Evolutionary conservation across 345 rosid species (phyloP).

Genomic region (Triadica sebifera): DNA sequence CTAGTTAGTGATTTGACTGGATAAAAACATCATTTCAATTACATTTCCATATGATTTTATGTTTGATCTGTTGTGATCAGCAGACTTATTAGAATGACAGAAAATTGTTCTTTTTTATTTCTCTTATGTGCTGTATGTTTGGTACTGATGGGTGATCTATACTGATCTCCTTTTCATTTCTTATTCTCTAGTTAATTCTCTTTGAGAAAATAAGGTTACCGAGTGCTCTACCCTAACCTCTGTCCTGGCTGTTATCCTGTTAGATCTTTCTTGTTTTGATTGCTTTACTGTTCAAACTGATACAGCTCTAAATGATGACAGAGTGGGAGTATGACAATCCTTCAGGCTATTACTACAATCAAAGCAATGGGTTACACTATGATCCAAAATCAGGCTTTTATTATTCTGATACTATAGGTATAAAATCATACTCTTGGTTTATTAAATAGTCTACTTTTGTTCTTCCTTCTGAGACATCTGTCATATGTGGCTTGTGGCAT

Average conservation of each 20-base stretch:
- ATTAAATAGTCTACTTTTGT: constrained; percentile 4
- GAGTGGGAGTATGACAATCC: constrained; percentile 69
- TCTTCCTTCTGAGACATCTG: background rate
- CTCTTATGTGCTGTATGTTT: background rate
- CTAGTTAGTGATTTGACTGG: background rate
- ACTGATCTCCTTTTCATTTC: constrained; percentile 6
- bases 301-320: constrained; percentile 44
- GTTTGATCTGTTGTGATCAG: constrained; percentile 7
- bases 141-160: constrained; percentile 14
- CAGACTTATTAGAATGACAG: constrained; percentile 1
- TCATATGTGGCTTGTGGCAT: constrained; percentile 5
- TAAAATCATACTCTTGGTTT: background rate
- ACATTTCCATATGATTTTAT: constrained; percentile 6
- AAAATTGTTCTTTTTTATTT: constrained; percentile 21
- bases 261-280: constrained; percentile 23
- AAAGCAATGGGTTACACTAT: constrained; percentile 52
- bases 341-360: constrained; percentile 68
- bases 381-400: constrained; percentile 89
- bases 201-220: background rate
- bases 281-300: constrained; percentile 31
- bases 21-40: background rate
- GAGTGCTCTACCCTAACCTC: background rate
- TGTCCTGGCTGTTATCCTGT: background rate
- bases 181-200: constrained; percentile 7
- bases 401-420: constrained; percentile 81